Conservation (phyloP, 2,329 filamentous ascomycete genomes). For the Akanthomyces dipterigenus region DNA sequence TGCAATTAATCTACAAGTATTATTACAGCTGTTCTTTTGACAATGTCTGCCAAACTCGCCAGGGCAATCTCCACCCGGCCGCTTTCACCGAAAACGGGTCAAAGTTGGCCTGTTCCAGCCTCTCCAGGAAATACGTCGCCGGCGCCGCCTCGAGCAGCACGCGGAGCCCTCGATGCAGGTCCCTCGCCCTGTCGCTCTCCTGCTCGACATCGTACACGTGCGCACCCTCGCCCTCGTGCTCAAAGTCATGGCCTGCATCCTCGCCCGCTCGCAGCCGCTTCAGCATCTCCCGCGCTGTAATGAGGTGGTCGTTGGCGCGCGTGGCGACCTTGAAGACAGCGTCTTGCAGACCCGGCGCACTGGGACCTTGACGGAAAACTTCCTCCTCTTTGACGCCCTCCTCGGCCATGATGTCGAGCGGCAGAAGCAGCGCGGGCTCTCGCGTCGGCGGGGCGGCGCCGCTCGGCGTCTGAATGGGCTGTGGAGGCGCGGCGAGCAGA, state of each 20-base stretch:
- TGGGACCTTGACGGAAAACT: slow-evolving; percentile 70
- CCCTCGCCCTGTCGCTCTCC: slow-evolving; percentile 29
- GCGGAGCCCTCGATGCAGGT: slow-evolving; percentile 61
- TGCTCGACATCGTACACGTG: slow-evolving; percentile 38
- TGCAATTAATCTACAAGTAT: slow-evolving; percentile 18
- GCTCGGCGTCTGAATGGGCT: slow-evolving; percentile 37
- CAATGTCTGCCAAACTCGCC: slow-evolving; percentile 55
- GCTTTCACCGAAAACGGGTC: slow-evolving; percentile 65
- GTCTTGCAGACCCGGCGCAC: slow-evolving; percentile 76
- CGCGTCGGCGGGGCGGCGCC: slow-evolving; percentile 32
- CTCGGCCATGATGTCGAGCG: slow-evolving; percentile 84
- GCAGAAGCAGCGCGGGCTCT: slow-evolving; percentile 62
- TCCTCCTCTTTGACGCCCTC: slow-evolving; percentile 79
- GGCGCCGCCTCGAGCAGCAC: slow-evolving; percentile 75
- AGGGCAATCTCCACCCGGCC: slow-evolving; percentile 74
- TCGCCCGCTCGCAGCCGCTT: slow-evolving; percentile 68
- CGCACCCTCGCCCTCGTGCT: slow-evolving; percentile 74
- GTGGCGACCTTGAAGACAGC: slow-evolving; percentile 91
- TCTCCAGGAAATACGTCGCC: slow-evolving; percentile 70
- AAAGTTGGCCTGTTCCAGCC: slow-evolving; percentile 75
- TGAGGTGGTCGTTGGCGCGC: slow-evolving; percentile 88
- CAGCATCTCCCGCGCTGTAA: slow-evolving; percentile 89
- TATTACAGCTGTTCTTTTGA: slow-evolving; percentile 41
- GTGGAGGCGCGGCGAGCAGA: slow-evolving; percentile 68
- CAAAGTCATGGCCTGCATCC: slow-evolving; percentile 77